Evolutionary conservation across 1,284 basidiomycete species (phyloP).

Genomic region (Microbotryomycetes sp.): DNA sequence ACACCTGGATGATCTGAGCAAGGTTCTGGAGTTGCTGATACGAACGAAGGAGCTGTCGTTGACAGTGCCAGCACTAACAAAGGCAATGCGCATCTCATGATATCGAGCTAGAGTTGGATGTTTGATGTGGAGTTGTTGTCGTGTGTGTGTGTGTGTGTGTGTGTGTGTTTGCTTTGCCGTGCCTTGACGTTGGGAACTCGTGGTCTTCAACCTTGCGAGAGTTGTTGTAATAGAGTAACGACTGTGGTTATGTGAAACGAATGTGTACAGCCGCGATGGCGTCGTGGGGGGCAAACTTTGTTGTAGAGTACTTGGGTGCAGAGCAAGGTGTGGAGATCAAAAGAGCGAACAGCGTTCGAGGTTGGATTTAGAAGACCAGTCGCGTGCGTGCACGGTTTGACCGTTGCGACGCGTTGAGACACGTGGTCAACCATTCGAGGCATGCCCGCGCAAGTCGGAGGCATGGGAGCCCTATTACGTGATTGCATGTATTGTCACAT

Average conservation of each 20-base stretch:
- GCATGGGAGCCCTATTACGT: too few species aligned
- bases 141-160: too few species aligned
- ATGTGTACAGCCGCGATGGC: background rate
- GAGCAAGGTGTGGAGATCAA: background rate
- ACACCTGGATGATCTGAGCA: slow-evolving; percentile 27
- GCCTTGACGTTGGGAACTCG: too few species aligned
- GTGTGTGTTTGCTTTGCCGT: too few species aligned
- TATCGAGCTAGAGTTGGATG: too few species aligned
- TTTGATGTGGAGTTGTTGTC: slow-evolving; percentile 19
- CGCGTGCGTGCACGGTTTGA: background rate
- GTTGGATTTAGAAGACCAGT: background rate
- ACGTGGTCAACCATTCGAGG: background rate
- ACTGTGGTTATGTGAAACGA: background rate
- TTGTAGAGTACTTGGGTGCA: too few species aligned
- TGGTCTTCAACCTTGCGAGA: too few species aligned
- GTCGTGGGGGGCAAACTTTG: too few species aligned
- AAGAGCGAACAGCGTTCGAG: too few species aligned
- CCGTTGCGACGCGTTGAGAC: background rate
- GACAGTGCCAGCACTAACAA: slow-evolving; percentile 29
- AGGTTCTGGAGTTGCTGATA: slow-evolving; percentile 15
- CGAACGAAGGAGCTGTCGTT: slow-evolving; percentile 30
- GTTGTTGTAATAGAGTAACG: background rate
- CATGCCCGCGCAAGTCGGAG: too few species aligned
- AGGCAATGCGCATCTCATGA: slow-evolving; percentile 28
- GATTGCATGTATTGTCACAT: too few species aligned